Percentiles rank a stretch among this genome's conserved stretches.
Conservation (phyloP, 2,329 filamentous ascomycete species). For the Alternaria incomplexa region DNA sequence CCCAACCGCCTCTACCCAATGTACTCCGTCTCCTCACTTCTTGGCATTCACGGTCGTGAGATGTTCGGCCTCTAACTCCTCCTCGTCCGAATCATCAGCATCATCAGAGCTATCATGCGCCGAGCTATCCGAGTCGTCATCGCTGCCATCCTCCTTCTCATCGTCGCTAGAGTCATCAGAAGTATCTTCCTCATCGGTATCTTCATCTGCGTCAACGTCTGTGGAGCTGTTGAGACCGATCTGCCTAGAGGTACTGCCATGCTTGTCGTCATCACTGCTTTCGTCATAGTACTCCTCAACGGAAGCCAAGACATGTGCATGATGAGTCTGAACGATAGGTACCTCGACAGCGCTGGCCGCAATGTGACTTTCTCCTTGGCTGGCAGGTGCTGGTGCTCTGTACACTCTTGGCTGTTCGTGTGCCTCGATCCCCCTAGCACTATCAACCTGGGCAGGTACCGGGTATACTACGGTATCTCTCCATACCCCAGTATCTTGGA, state of each 20-base stretch:
- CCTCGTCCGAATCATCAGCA: background rate
- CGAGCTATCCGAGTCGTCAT: background rate
- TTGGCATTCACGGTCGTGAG: background rate
- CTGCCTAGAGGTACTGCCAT: background rate
- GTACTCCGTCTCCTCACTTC: background rate
- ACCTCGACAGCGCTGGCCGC: too few species aligned
- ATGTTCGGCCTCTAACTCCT: background rate
- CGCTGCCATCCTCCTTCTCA: background rate
- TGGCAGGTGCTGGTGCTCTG: too few species aligned
- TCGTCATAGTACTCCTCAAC: background rate
- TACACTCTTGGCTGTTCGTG: background rate
- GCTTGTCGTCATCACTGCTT: background rate
- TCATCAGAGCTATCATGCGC: background rate
- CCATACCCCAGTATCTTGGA: background rate
- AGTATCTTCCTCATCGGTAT: background rate
- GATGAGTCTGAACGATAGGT: background rate
- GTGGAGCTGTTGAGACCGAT: background rate
- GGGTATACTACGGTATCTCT: background rate
- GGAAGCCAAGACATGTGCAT: background rate
- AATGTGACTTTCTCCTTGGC: background rate
- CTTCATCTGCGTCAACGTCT: background rate
- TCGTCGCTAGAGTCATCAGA: background rate
- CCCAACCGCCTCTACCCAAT: too few species aligned
- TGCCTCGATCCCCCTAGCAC: background rate
- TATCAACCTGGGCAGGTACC: background rate